phyloP scores from a whole-genome alignment of 108 stramenopile genomes.

The Stephanodiscus triporus region DNA sequence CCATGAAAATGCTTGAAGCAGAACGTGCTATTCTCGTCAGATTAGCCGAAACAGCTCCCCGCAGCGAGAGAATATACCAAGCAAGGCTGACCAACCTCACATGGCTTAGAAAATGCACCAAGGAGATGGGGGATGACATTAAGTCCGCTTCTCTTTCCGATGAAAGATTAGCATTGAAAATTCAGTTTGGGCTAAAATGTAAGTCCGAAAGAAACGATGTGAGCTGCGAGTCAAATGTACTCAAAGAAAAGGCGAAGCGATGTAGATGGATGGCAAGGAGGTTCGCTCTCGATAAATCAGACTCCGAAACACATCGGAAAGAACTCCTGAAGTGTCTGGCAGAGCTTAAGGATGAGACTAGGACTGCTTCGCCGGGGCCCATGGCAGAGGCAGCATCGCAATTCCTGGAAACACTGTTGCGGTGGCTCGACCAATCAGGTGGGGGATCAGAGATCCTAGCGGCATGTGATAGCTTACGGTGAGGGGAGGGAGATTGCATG shows the following conservation, averaged over 20 bases:
- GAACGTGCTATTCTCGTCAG: constrained; percentile 52
- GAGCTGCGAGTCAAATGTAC: constrained; percentile 4
- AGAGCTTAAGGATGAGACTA: constrained; percentile 39
- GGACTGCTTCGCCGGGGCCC: constrained; percentile 16
- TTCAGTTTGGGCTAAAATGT: background rate
- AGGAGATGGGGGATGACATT: constrained; percentile 54
- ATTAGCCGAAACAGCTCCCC: constrained; percentile 49
- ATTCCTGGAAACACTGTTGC: constrained; percentile 30
- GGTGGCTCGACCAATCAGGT: constrained; percentile 34
- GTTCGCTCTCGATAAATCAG: constrained; percentile 48
- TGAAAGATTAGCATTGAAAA: constrained; percentile 47
- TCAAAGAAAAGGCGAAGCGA: constrained; percentile 45
- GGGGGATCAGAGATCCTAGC: constrained; percentile 38
- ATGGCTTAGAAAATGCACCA: constrained; percentile 69
- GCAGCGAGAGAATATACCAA: constrained; percentile 52
- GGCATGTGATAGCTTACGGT: constrained; percentile 55
- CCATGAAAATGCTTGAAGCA: constrained; percentile 48
- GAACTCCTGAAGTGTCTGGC: constrained; percentile 14
- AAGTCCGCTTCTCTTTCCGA: constrained; percentile 24
- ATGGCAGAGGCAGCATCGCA: constrained; percentile 32
- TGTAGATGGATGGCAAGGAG: constrained; percentile 52
- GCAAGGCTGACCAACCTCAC: constrained; percentile 65
- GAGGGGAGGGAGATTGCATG: background rate
- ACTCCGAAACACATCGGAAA: constrained; percentile 1
- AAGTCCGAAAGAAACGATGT: constrained; percentile 2